phyloP scores from a whole-genome alignment of 306 rosid species.

The Begonia peltatifolia region DNA sequence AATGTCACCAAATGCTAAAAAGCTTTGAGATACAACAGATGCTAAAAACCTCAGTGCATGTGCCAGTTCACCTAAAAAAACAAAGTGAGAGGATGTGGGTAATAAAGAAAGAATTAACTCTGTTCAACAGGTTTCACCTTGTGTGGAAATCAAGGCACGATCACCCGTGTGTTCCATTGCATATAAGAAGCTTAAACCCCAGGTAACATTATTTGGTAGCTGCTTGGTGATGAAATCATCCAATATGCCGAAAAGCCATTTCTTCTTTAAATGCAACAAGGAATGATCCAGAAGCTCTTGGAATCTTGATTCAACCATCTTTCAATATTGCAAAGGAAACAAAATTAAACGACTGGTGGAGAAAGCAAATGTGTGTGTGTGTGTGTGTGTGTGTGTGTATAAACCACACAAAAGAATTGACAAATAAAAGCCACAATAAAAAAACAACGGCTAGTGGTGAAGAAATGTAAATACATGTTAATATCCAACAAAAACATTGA shows the following conservation, averaged over 20 bases:
- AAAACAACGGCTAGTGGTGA: too few species aligned
- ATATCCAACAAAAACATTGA: neutral
- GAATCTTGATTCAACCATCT: constrained; percentile 97
- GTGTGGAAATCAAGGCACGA: constrained; percentile 64
- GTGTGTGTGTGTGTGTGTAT: too few species aligned
- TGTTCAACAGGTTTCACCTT: constrained; percentile 34
- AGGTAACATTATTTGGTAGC: constrained; percentile 96
- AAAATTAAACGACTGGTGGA: neutral
- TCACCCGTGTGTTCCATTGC: constrained; percentile 90
- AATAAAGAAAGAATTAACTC: constrained; percentile 3
- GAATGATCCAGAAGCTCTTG: constrained; percentile 73
- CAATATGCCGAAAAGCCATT: constrained; percentile 80
- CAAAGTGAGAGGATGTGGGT: constrained; percentile 4
- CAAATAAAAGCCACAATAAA: too few species aligned
- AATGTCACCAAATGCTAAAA: constrained; percentile 97
- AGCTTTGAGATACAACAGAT: constrained; percentile 98
- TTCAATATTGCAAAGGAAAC: constrained; percentile 12
- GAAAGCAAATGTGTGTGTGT: neutral
- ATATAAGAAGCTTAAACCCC: constrained; percentile 92
- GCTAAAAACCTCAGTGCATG: constrained; percentile 97
- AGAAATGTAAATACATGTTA: neutral
- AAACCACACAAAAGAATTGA: too few species aligned
- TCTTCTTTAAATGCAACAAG: constrained; percentile 53
- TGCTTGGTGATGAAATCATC: constrained; percentile 94
- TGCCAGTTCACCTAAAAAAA: constrained; percentile 79